Base-by-base conservation (phyloP, 768 basidiomycete species). In the Suillus lakei region DNA sequence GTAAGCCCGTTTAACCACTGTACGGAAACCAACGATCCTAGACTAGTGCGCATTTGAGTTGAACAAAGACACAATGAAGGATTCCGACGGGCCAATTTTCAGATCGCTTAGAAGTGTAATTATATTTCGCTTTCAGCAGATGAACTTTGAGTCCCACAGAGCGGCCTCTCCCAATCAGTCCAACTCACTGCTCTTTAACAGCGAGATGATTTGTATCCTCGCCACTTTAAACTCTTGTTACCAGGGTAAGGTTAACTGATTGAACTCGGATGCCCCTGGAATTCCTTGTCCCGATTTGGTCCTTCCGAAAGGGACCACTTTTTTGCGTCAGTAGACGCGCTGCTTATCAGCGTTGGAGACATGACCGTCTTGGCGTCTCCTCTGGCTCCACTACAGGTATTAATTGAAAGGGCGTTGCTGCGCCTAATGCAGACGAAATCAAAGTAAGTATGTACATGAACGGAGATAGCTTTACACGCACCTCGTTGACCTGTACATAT, bases 211-310 rank as follows among this genome's bases (percentile, higher is more conserved):
- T 63, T 85, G 84, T 69, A 85, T 84, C 71, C 79, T 82, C 44
- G 83, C 76, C 9, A 84, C 82, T n/a, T n/a, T n/a, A 71, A 86
- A 85, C 61, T 85, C 83, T 82, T 61, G 85, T 84, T 80, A 85
- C 80, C 69, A 85, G 77, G 32, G 78, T 71, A 68, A 82, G 79
- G 62, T 85, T 69, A 81, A 73, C 67, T 85, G 81, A 72, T 82
- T 83, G 68, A n/a, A n/a, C n/a, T n/a, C n/a, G n/a, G n/a, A 85
- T 77, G 15, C 84, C 86, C 66, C 72, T 78, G 21, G 80, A 69
- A 85, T 83, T 18, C 85, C 84, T 59, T 77, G 81, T 30, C 81
- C 81, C 83, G 60, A 84, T 76, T 41, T 69, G 70, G 41, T 81
- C 81, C 71, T 80, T 84, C 66, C 76, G 77, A n/a, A n/a, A 30